phyloP scores from a whole-genome alignment of 306 rosid species.

The Purshia tridentata region DNA sequence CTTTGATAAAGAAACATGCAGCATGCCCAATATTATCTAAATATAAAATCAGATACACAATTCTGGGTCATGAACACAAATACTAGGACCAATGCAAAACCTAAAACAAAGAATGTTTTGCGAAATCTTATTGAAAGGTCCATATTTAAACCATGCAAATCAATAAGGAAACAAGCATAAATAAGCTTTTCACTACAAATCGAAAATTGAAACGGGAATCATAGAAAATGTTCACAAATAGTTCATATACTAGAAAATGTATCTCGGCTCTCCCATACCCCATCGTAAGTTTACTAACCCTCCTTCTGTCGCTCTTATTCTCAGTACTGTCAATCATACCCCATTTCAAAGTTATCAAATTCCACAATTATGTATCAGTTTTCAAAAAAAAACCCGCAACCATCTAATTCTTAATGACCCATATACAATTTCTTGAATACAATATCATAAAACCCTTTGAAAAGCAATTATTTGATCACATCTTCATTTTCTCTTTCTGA shows the following conservation, averaged over 20 bases:
- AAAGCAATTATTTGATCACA: not conserved
- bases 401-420: constrained; percentile 1
- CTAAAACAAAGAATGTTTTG: not conserved
- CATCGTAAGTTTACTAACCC: not conserved
- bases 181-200: not conserved
- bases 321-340: not conserved
- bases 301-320: not conserved
- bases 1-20: not conserved
- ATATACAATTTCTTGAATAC: not conserved
- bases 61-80: not conserved
- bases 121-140: not conserved
- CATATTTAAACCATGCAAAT: not conserved
- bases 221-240: not conserved
- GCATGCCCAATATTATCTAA: not conserved
- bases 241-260: not conserved
- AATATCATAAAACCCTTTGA: not conserved
- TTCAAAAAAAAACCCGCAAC: not conserved
- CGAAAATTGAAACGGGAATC: not conserved
- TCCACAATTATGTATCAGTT: not conserved
- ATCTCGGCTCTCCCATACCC: not conserved
- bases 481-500: not conserved
- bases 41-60: not conserved
- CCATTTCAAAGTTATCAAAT: not conserved
- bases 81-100: not conserved
- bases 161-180: not conserved